phyloP scores from a whole-genome alignment of 805 yeast genomes.

The Metschnikowia colocasiae region DNA sequence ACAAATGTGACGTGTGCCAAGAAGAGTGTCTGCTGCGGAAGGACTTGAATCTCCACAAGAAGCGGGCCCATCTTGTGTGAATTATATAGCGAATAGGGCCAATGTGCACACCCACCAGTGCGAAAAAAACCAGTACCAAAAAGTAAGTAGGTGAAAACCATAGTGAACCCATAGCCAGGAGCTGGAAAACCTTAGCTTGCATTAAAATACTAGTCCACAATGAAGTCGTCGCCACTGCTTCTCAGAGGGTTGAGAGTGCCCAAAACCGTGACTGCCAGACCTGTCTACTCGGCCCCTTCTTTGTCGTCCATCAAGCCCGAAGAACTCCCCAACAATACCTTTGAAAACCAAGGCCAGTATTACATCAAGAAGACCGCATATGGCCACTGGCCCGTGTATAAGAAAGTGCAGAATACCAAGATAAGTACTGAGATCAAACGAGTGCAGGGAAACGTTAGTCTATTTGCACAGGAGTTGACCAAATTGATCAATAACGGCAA shows the following conservation, averaged over 20 bases:
- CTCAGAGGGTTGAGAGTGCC: conserved; percentile 25
- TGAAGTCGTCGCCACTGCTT: conserved; percentile 25
- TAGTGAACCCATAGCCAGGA: too few relatives aligned
- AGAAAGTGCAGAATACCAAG: conserved; percentile 60
- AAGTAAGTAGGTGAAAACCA: neutral
- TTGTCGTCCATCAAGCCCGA: conserved; percentile 18
- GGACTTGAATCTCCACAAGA: conserved; percentile 38
- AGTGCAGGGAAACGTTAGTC: conserved; percentile 63
- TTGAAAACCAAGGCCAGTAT: conserved; percentile 35
- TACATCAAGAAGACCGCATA: conserved; percentile 47
- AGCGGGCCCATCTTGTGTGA: conserved; percentile 5
- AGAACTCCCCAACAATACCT: conserved; percentile 25
- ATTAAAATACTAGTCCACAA: conserved; percentile 7
- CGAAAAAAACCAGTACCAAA: conserved; percentile 1
- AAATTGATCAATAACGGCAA: conserved; percentile 21
- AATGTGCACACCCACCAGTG: neutral
- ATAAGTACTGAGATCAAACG: conserved; percentile 71
- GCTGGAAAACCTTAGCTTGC: neutral
- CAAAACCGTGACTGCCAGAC: conserved; percentile 14
- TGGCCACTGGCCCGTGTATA: conserved; percentile 81
- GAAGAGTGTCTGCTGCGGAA: conserved; percentile 47
- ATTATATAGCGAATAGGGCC: neutral
- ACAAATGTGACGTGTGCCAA: conserved; percentile 50
- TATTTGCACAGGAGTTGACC: conserved; percentile 64
- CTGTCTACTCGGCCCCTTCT: conserved; percentile 28